Percentiles rank a stretch among this genome's conserved stretches.
Conservation (phyloP, 768 basidiomycete species). For the Russula vinacea region DNA sequence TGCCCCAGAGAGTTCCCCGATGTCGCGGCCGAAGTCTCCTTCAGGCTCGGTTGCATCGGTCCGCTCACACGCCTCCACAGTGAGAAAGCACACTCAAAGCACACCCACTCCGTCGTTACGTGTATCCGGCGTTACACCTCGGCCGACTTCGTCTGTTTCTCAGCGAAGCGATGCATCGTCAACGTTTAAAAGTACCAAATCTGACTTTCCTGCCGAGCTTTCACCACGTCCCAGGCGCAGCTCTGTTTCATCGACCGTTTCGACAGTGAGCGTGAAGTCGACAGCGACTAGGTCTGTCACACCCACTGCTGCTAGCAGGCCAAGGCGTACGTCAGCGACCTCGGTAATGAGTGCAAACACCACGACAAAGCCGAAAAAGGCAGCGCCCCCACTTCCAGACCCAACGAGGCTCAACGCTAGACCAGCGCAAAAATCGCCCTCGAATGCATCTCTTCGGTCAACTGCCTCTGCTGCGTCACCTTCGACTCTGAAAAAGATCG, state of each 20-base stretch:
- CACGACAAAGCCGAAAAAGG: conserved; percentile 20
- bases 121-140: conserved; percentile 25
- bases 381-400: conserved; percentile 25
- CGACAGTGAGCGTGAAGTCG: conserved; percentile 36
- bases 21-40: conserved; percentile 29
- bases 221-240: conserved; percentile 35
- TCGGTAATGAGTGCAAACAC: conserved; percentile 28
- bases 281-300: conserved; percentile 32
- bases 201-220: conserved; percentile 38
- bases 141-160: conserved; percentile 33
- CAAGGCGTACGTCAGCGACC: conserved; percentile 23
- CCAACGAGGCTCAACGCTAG: conserved; percentile 15
- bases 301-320: conserved; percentile 21
- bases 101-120: conserved; percentile 28
- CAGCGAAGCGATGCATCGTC: conserved; percentile 40
- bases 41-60: conserved; percentile 40
- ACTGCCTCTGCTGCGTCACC: conserved; percentile 29
- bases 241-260: conserved; percentile 37
- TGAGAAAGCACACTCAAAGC: conserved; percentile 35
- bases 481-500: conserved; percentile 27
- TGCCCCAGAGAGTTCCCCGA: conserved; percentile 18
- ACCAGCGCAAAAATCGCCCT: conserved; percentile 14
- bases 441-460: conserved; percentile 27
- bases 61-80: conserved; percentile 40
- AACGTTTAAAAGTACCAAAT: conserved; percentile 48